Evolutionary conservation across 169 alveolate genomes (phyloP), one percentile per base, ranked within the genome.

Genomic region (Cryptosporidium viatorum): DNA sequence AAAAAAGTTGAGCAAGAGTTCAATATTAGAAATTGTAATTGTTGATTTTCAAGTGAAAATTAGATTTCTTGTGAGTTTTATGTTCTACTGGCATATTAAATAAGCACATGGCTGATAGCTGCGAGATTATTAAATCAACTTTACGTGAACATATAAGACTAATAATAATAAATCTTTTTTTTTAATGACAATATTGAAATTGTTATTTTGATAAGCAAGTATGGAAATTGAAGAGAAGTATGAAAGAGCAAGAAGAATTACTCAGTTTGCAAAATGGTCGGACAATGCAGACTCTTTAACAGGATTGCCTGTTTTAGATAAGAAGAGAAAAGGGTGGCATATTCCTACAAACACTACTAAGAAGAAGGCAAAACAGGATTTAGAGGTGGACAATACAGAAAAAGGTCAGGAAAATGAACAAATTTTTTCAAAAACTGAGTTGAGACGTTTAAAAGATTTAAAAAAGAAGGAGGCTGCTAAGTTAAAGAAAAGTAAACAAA

Each of bases 141-240:
- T 21, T 4, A 55, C 37, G 14, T 3, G 67, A 16, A 7, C 5
- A 48, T 48, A 48, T 16, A 0, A 48, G 8, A 12, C n/a, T 55
- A 21, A n/a, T 9, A n/a, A 55, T 0, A 55, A 51, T n/a, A 51
- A 51, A 16, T 55, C 35, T 55, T n/a, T n/a, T 55, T 55, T 55
- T 52, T 52, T 48, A 18, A 23, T 23, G 29, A 8, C 6, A n/a
- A 9, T 55, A 16, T n/a, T n/a, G 16, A 3, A 55, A 21, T 55
- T n/a, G 5, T 8, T 55, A 55, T 5, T 23, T 62, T 21, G 50
- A 5, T 50, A 71, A 41, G 37, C 3, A n/a, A 62, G 18, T 9
- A 65, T 41, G 55, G 75, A 80, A 31, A 41, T 80, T 21, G 89
- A 80, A 41, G 89, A 80, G n/a, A 80, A 48, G 16, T 80, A 80